Percentiles rank a stretch among this genome's conserved stretches.
Conservation (phyloP, 2,329 filamentous ascomycete species). For the Arthrobotrys musiformis region DNA sequence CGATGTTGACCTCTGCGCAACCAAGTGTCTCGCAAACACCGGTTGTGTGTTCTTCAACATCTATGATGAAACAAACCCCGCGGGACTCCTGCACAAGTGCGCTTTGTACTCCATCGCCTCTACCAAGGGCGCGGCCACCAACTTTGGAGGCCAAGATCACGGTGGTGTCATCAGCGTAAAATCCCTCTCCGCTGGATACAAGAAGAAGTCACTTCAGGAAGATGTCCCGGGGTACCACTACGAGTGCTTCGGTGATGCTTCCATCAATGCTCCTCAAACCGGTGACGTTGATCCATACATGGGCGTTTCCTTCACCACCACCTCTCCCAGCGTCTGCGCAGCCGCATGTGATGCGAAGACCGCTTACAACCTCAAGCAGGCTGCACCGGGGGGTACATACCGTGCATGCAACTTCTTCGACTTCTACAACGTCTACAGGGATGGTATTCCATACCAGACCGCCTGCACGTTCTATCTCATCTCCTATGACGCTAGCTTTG, state of each 20-base stretch:
- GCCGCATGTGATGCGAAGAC: slow-evolving; percentile 19
- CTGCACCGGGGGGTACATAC: neutral
- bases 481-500: slow-evolving; percentile 13
- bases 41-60: slow-evolving; percentile 32
- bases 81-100: slow-evolving; percentile 16
- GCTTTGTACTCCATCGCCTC: slow-evolving; percentile 26
- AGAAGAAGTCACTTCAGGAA: slow-evolving; percentile 20
- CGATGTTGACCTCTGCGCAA: slow-evolving; percentile 22
- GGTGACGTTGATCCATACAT: slow-evolving; percentile 2
- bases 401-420: slow-evolving; percentile 30
- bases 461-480: slow-evolving; percentile 23
- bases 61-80: slow-evolving; percentile 18
- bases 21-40: slow-evolving; percentile 20
- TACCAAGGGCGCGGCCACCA: slow-evolving; percentile 10
- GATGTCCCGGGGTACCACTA: slow-evolving; percentile 16
- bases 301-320: slow-evolving; percentile 22
- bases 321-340: slow-evolving; percentile 3
- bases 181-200: slow-evolving; percentile 11
- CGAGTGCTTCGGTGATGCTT: slow-evolving; percentile 15
- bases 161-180: slow-evolving; percentile 9
- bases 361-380: neutral
- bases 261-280: slow-evolving; percentile 11
- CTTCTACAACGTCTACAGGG: slow-evolving; percentile 29
- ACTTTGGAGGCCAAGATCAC: slow-evolving; percentile 9
- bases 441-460: slow-evolving; percentile 7